phyloP scores from a whole-genome alignment of 1,284 basidiomycete genomes.

The Lignosus rhinocerotis region DNA sequence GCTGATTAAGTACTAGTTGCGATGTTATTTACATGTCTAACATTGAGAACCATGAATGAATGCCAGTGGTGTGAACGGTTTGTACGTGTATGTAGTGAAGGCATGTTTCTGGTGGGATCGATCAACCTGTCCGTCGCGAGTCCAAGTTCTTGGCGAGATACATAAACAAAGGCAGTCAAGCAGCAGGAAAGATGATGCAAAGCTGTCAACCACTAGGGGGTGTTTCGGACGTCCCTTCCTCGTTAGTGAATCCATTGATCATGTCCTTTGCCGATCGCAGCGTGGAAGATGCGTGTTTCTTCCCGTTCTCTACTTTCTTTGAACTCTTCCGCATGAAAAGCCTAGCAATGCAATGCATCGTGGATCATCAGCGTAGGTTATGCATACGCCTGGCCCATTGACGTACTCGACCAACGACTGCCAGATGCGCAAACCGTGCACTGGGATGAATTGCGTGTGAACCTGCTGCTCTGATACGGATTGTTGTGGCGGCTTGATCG shows the following conservation, averaged over 20 bases:
- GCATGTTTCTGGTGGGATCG: not conserved
- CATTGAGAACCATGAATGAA: not conserved
- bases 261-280: constrained; percentile 23
- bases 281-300: constrained; percentile 30
- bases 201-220: not conserved
- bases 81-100: not conserved
- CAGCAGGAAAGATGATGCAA: not conserved
- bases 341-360: constrained; percentile 28
- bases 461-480: constrained; percentile 61
- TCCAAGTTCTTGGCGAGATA: not conserved
- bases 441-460: constrained; percentile 38
- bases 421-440: constrained; percentile 59
- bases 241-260: constrained; percentile 3
- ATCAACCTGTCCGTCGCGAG: not conserved
- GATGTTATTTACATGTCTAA: not conserved
- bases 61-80: not conserved
- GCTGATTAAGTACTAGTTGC: not conserved
- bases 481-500: constrained; percentile 49
- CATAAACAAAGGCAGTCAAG: not conserved
- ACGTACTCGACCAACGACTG: constrained; percentile 49
- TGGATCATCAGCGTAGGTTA: not conserved
- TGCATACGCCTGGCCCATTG: not conserved
- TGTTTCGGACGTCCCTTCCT: not conserved
- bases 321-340: constrained; percentile 50
- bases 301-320: constrained; percentile 37